Evolutionary conservation across 257 asterid species (phyloP), one percentile per base, ranked within the genome.

Genomic region (Vinca minor): DNA sequence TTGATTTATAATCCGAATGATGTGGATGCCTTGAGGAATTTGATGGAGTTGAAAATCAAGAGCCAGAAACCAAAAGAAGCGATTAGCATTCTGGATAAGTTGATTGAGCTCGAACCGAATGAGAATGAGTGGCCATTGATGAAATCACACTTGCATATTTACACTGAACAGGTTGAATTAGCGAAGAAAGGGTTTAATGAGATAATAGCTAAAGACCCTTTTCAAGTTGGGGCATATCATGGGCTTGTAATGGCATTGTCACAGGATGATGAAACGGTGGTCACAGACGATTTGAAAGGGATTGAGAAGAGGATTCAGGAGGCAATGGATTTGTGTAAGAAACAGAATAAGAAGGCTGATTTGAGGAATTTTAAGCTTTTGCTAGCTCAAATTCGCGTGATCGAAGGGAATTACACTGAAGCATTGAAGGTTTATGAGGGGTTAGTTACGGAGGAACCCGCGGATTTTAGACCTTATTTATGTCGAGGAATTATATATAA

Each of bases 401-500:
- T 89, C 2, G 76, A 85, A 73, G 85, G 95, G 67, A 74, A 78
- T 13, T 89, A 82, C 32, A 81, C 79, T 1, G 88, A 81, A 14
- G 95, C 98, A 0, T 68, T 92, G 83, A 80, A 67, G 48, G 64
- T 78, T 62, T 92, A 92, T 70, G 70, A 78, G 60, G 94, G 84
- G 35, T 74, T 92, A 67, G 89, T 84, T 41, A 85, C 78, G 78
- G 96, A 92, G 69, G 98, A 92, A 74, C 98, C 97, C 0, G 83
- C 91, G 74, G 98, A 92, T 74, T 92, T 89, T 31, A 82, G 98
- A 81, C 97, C 98, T 0, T 92, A 89, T 58, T 62, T 92, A 47
- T 92, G 97, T 71, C 95, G 85, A 74, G 98, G 96, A 29, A 89
- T 89, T 47, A 85, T 92, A 54, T 89, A 87, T 46, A 89, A 91